phyloP scores from a whole-genome alignment of 495 filamentous ascomycete genomes.

The Penicillium ochrochloron region DNA sequence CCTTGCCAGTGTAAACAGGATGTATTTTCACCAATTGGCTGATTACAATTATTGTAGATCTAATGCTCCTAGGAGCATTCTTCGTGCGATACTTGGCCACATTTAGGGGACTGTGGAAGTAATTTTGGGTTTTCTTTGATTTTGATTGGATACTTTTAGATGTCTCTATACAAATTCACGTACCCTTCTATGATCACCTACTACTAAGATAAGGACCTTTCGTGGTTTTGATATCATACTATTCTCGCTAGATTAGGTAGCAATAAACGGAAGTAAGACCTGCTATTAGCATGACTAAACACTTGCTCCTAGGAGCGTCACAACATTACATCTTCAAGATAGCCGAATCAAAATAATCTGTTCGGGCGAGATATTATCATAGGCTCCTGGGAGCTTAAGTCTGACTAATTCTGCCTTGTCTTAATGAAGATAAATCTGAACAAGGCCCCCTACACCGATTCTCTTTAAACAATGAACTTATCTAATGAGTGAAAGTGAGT shows the following conservation, averaged over 20 bases:
- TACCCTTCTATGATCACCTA: conserved; percentile 6
- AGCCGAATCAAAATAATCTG: conserved; percentile 8
- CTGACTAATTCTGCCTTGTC: conserved; percentile 9
- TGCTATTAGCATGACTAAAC: background rate
- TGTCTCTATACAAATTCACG: conserved; percentile 7
- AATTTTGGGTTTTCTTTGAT: conserved; percentile 8
- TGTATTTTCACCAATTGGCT: no score
- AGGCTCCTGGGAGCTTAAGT: conserved; percentile 11
- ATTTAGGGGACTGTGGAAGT: background rate
- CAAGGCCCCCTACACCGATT: conserved; percentile 8
- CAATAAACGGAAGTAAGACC: background rate
- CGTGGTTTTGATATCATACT: background rate
- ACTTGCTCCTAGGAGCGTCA: background rate
- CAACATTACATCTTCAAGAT: conserved; percentile 6
- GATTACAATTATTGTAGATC: conserved; percentile 8
- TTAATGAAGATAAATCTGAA: conserved; percentile 7
- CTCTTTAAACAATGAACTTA: conserved; percentile 4
- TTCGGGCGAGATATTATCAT: conserved; percentile 6
- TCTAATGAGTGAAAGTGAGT: no score
- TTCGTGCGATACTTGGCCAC: conserved; percentile 8
- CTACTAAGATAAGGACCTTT: conserved; percentile 5
- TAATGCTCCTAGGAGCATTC: conserved; percentile 5
- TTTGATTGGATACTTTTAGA: conserved; percentile 9
- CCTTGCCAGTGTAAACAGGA: no score
- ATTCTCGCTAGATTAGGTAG: background rate